Percentiles rank a stretch among this genome's conserved stretches.
These are phyloP conservation scores for Vachellia pachyceras DNA, from an alignment of 306 rosid species.

Conservation along the genomic window DNA sequence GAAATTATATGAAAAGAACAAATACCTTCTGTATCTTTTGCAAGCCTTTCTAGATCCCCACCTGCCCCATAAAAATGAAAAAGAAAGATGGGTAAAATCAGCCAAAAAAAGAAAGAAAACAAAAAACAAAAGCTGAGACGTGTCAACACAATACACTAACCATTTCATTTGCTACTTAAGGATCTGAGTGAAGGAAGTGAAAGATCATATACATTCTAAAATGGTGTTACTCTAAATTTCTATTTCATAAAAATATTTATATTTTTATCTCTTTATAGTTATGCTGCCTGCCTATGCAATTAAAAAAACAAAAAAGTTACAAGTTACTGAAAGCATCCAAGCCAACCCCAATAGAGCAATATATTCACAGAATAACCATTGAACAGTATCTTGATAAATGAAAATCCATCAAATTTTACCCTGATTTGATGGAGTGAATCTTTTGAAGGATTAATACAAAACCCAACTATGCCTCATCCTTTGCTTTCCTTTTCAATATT, in stretches of 20 bases:
- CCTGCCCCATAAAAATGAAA: slow-evolving; percentile 49
- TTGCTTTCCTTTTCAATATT: background rate
- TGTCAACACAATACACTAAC: background rate
- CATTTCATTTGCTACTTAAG: too few species aligned
- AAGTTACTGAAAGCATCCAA: background rate
- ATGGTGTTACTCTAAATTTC: background rate
- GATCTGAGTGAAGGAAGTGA: slow-evolving; percentile 29
- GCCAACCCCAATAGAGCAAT: background rate
- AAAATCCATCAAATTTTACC: background rate
- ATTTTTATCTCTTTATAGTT: background rate
- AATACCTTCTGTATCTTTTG: slow-evolving; percentile 81
- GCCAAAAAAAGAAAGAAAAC: background rate
- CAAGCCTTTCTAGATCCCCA: slow-evolving; percentile 85
- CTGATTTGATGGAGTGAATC: background rate
- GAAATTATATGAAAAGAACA: slow-evolving; percentile 9
- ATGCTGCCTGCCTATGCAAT: background rate
- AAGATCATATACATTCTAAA: background rate
- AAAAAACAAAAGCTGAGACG: slow-evolving; percentile 11
- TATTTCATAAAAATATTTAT: background rate
- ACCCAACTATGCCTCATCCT: background rate
- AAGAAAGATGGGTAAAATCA: background rate
- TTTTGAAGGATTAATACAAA: background rate
- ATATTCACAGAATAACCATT: background rate
- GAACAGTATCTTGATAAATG: background rate
- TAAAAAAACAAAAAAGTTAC: background rate